These are phyloP conservation scores for Sclerotinia spermophila DNA, from an alignment of 2,329 filamentous ascomycete species.

Conservation along the genomic window DNA sequence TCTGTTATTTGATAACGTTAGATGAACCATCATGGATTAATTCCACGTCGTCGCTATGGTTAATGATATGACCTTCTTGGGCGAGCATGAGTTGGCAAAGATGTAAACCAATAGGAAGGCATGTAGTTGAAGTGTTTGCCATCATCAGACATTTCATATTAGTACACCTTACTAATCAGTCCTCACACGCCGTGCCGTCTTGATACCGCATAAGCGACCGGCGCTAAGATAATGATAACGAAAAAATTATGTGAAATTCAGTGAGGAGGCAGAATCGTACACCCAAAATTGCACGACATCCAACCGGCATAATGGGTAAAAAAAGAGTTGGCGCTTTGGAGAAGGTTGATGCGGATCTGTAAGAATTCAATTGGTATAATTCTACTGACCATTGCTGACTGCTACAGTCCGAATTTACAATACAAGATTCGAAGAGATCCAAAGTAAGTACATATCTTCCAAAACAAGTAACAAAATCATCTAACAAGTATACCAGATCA, in stretches of 20 bases:
- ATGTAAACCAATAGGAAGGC: background rate
- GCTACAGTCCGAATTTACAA: conserved; percentile 69
- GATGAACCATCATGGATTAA: conserved; percentile 7
- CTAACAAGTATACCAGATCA: conserved; percentile 50
- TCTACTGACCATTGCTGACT: conserved; percentile 27
- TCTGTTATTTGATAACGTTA: conserved; percentile 6
- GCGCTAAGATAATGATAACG: conserved; percentile 20
- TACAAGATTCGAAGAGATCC: conserved; percentile 90
- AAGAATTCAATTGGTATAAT: conserved; percentile 36
- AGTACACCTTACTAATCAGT: background rate
- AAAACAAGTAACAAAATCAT: background rate
- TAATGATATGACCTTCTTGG: background rate
- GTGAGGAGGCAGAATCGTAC: background rate
- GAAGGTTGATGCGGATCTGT: conserved; percentile 90
- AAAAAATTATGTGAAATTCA: conserved; percentile 14
- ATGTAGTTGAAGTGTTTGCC: conserved; percentile 1
- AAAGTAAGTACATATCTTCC: conserved; percentile 48
- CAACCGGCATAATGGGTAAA: conserved; percentile 62
- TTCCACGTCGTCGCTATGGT: conserved; percentile 14
- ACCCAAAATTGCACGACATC: background rate
- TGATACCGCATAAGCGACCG: background rate
- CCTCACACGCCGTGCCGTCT: background rate
- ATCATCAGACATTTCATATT: background rate
- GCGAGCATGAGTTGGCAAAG: conserved; percentile 15
- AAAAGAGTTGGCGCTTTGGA: conserved; percentile 88